A percentile compares a stretch with the other conserved stretches of the same genome.
phyloP scores from a whole-genome alignment of 371 early-diverging fungal genomes.

The Mortierella sp. region DNA sequence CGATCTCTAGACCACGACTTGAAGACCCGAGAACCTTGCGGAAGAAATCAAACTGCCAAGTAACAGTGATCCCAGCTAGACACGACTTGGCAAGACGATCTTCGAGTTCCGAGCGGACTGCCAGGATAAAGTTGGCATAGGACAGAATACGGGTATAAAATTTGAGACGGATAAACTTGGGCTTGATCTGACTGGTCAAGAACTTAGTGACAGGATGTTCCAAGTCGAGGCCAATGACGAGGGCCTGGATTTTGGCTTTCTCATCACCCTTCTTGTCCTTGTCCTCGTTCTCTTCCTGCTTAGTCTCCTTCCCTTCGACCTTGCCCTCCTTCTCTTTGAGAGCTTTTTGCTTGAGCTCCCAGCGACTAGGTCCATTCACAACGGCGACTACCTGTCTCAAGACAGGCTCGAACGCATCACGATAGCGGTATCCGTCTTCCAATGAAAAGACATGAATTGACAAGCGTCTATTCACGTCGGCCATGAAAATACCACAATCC shows the following conservation, averaged over 20 bases:
- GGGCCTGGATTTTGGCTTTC: not conserved
- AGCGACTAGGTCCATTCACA: not conserved
- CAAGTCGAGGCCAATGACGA: not conserved
- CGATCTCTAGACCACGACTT: constrained; percentile 29
- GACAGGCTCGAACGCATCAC: constrained; percentile 27
- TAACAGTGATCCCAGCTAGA: constrained; percentile 27
- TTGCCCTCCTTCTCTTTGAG: not conserved
- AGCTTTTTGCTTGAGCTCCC: constrained; percentile 4
- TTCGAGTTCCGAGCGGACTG: constrained; percentile 31
- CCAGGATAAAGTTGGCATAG: constrained; percentile 35
- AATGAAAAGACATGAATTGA: constrained; percentile 5
- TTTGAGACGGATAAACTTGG: not conserved
- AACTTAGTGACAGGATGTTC: constrained; percentile 30
- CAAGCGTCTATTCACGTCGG: not conserved
- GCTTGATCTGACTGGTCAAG: constrained; percentile 6
- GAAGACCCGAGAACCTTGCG: constrained; percentile 19
- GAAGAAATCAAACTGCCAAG: constrained; percentile 31
- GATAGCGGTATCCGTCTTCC: constrained; percentile 23
- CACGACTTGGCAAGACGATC: constrained; percentile 28
- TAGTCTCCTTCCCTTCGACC: not conserved
- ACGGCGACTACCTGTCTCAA: constrained; percentile 20
- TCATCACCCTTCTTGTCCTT: constrained; percentile 6
- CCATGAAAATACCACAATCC: constrained; percentile 30
- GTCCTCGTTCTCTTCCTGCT: not conserved
- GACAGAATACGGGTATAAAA: constrained; percentile 41